Percentiles rank a stretch among this genome's conserved stretches.
These are phyloP conservation scores for Lachnellula hyalina DNA, from an alignment of 2,329 filamentous ascomycete genomes.

Conservation along the genomic window DNA sequence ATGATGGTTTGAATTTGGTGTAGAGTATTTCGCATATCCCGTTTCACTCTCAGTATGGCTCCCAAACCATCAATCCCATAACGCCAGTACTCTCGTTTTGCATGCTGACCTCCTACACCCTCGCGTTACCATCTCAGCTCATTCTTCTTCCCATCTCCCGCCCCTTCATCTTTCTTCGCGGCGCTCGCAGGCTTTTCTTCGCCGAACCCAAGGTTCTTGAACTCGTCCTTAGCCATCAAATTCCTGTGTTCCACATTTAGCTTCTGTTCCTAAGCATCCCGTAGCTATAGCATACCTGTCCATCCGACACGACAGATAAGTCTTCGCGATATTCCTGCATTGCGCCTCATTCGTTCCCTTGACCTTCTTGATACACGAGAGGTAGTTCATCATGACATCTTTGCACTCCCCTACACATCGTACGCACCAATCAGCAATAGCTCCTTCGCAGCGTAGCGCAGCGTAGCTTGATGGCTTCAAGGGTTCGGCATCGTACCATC, in stretches of 20 bases:
- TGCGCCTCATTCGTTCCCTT: slow-evolving; percentile 80
- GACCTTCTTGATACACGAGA: slow-evolving; percentile 79
- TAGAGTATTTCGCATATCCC: too few relatives aligned
- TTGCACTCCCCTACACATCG: slow-evolving; percentile 76
- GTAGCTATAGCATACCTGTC: slow-evolving; percentile 60
- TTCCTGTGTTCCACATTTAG: slow-evolving; percentile 47
- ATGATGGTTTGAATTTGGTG: too few relatives aligned
- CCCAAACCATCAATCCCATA: too few relatives aligned
- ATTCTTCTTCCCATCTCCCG: slow-evolving; percentile 15
- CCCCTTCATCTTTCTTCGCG: slow-evolving; percentile 10
- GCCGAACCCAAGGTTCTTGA: slow-evolving; percentile 83
- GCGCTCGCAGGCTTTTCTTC: slow-evolving; percentile 26
- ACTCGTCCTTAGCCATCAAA: slow-evolving; percentile 91
- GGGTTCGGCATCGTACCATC: slow-evolving; percentile 51
- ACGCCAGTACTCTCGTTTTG: background rate
- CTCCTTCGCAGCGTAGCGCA: background rate
- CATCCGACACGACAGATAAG: slow-evolving; percentile 89
- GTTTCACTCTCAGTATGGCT: too few relatives aligned
- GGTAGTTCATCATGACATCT: slow-evolving; percentile 76
- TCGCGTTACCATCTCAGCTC: slow-evolving; percentile 24
- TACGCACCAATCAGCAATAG: slow-evolving; percentile 7
- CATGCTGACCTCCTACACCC: background rate
- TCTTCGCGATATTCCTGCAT: slow-evolving; percentile 80
- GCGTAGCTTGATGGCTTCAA: background rate
- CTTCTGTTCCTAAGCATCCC: background rate